Evolutionary conservation across 352 stramenopile genomes (phyloP).

Genomic region (Plasmopara halstedii): DNA sequence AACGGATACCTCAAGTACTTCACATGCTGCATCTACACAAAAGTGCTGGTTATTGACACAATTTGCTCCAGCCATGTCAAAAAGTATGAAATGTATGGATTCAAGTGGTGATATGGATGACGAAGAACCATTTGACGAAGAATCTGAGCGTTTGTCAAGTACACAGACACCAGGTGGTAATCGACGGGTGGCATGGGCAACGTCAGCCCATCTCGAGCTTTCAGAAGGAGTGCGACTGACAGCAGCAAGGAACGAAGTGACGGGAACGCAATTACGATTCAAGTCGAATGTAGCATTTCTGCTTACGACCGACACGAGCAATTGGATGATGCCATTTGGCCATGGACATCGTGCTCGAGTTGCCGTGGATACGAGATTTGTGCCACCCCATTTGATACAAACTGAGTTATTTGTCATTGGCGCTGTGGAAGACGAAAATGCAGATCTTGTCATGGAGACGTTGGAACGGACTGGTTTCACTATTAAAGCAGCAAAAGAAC

Average conservation of each 20-base stretch:
- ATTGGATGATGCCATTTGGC: slow-evolving; percentile 50
- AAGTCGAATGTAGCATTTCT: slow-evolving; percentile 48
- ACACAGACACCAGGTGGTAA: slow-evolving; percentile 5
- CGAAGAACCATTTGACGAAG: slow-evolving; percentile 30
- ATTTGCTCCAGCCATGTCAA: slow-evolving; percentile 48
- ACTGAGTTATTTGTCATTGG: slow-evolving; percentile 51
- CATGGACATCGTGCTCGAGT: slow-evolving; percentile 55
- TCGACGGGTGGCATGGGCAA: slow-evolving; percentile 30
- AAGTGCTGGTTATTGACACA: slow-evolving; percentile 42
- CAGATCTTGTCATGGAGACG: slow-evolving; percentile 50
- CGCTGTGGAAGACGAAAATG: slow-evolving; percentile 52
- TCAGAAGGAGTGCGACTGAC: slow-evolving; percentile 38
- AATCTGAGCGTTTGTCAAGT: slow-evolving; percentile 3
- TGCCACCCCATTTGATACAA: slow-evolving; percentile 36
- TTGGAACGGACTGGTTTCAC: slow-evolving; percentile 35
- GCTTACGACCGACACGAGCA: slow-evolving; percentile 39
- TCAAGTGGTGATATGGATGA: slow-evolving; percentile 32
- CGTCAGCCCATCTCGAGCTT: slow-evolving; percentile 23
- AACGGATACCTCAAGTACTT: slow-evolving; percentile 6
- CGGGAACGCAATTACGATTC: slow-evolving; percentile 45
- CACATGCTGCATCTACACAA: not conserved
- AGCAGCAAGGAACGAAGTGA: slow-evolving; percentile 43
- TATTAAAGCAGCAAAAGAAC: slow-evolving; percentile 19
- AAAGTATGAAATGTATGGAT: slow-evolving; percentile 22
- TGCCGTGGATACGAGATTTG: slow-evolving; percentile 41